Conservation (phyloP, 2,329 filamentous ascomycete species). For the Monosporascus sp. region DNA sequence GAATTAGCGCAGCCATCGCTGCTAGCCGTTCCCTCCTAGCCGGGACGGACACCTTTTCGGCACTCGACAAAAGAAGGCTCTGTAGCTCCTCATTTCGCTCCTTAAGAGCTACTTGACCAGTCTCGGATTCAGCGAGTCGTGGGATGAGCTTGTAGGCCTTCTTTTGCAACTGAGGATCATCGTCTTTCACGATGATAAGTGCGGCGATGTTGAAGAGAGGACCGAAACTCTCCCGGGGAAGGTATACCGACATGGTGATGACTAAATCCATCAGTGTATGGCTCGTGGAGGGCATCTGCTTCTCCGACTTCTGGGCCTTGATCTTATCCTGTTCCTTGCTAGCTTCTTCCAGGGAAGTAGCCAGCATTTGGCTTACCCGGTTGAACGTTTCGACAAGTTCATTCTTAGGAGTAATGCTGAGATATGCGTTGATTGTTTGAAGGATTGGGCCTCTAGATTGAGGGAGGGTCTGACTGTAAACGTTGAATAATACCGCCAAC, state of each 20-base stretch:
- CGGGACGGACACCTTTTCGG: constrained; percentile 80
- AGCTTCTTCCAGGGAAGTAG: constrained; percentile 62
- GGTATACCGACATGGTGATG: constrained; percentile 91
- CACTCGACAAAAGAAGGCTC: constrained; percentile 68
- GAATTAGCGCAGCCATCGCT: constrained; percentile 74
- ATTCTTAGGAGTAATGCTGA: constrained; percentile 74
- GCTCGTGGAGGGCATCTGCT: constrained; percentile 82
- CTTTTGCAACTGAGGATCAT: constrained; percentile 92
- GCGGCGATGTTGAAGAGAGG: constrained; percentile 83
- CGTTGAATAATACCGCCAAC: constrained; percentile 95
- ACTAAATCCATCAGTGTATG: constrained; percentile 96
- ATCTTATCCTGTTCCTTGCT: constrained; percentile 51
- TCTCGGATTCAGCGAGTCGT: constrained; percentile 74
- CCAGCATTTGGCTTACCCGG: constrained; percentile 79
- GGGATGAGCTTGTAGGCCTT: constrained; percentile 98
- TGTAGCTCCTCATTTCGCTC: constrained; percentile 77
- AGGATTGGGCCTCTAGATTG: constrained; percentile 87
- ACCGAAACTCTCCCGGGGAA: constrained; percentile 79
- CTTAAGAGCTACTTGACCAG: constrained; percentile 67
- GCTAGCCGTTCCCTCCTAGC: constrained; percentile 80
- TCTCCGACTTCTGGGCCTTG: constrained; percentile 47
- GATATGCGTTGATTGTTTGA: constrained; percentile 88
- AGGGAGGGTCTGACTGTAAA: constrained; percentile 93
- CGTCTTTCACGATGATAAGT: constrained; percentile 71
- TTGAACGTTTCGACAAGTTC: constrained; percentile 87